Evolutionary conservation across 495 filamentous ascomycete genomes (phyloP), one percentile per base, ranked within the genome.

Genomic region (Aspergillus coremiiformis): DNA sequence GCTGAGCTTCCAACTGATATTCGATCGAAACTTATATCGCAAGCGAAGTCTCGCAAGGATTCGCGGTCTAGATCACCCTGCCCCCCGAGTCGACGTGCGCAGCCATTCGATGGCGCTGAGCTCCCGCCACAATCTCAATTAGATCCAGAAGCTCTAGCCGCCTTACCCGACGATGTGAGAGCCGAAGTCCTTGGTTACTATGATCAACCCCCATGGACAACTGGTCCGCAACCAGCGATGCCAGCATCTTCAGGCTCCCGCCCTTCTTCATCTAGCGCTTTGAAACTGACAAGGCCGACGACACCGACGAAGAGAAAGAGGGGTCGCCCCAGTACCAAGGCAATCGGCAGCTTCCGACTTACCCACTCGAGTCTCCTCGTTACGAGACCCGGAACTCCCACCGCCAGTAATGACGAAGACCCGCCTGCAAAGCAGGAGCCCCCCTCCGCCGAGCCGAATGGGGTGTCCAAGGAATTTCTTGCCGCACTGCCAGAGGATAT

Each of bases 401-500:
- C 65, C 30, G 30, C 24, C 32, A 47, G 32, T 37, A 7, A 44
- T 15, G 48, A 35, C 2, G 32, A 35, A 2, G 9, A 12, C 12
- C 32, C 33, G 4, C 54, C 21, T 5, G 17, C 26, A 15, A 20
- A 21, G 15, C 24, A 47, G 15, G 53, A 54, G 11, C 27, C 26
- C 2, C 39, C 50, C 4, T 52, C 62, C 5, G 44, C 32, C 21
- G 15, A 42, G 47, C 22, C 15, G 44, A 65, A 37, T 63, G 78
- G 78, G 7, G 64, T 87, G 6, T 87, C 89, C 43, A 70, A 76
- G 0, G 82, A 81, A 5, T 90, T 93, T 67, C 81, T 96, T 27
- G 81, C 84, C 11, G 89, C 89, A 19, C 71, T 96, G 0, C 90
- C 90, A 0, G 83, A 86, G 49, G 87, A 95, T 46, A 78, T 96